A percentile compares a stretch with the other conserved stretches of the same genome.
Conservation (phyloP, 148 eudicot species). For the Euryodendron excelsum region DNA sequence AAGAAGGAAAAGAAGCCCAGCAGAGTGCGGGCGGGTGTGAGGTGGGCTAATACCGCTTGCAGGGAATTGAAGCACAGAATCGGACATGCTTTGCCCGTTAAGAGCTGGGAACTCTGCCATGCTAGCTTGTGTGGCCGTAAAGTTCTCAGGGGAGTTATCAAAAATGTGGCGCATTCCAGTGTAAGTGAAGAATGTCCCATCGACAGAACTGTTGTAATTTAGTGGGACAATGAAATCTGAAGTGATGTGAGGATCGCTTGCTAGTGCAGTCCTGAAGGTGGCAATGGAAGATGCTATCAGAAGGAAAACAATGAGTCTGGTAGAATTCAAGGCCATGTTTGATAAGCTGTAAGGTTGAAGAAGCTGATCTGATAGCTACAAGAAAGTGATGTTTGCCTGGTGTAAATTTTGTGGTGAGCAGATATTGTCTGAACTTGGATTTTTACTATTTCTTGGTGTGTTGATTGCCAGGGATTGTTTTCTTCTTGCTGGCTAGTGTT, state of each 20-base stretch:
- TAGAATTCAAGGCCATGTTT: neutral
- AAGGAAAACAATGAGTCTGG: neutral
- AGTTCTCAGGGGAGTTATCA: neutral
- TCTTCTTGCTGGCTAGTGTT: too few species aligned
- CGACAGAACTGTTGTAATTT: neutral
- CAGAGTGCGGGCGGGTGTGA: neutral
- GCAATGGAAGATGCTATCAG: neutral
- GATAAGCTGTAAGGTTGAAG: neutral
- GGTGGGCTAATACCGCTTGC: neutral
- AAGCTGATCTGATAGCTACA: neutral
- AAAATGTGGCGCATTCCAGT: neutral
- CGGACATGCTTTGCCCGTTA: neutral
- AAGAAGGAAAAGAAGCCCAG: neutral
- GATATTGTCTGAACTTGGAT: too few species aligned
- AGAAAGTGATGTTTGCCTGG: too few species aligned
- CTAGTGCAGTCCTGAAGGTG: neutral
- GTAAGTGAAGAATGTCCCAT: neutral
- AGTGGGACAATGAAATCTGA: slow-evolving; percentile 10
- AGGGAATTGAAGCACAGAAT: neutral
- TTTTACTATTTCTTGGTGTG: neutral
- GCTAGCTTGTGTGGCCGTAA: neutral
- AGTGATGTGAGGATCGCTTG: slow-evolving; percentile 8
- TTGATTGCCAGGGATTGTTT: too few species aligned
- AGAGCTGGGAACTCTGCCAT: slow-evolving; percentile 14
- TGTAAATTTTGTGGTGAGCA: too few species aligned